A percentile compares a stretch with the other conserved stretches of the same genome.
phyloP scores from a whole-genome alignment of 208 protist species.

The Trypanosoma platydactyli region DNA sequence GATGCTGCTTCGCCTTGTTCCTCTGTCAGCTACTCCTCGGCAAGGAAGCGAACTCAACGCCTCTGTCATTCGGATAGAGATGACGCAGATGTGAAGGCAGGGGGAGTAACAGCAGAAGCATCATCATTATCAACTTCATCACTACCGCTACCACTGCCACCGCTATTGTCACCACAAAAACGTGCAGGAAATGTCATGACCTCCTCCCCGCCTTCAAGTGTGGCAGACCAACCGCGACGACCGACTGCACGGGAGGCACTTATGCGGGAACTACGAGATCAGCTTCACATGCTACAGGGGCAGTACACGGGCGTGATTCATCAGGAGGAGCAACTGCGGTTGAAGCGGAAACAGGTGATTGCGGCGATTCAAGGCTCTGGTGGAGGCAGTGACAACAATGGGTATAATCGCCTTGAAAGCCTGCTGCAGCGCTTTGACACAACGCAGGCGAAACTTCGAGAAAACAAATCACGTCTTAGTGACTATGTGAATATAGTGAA shows the following conservation, averaged over 20 bases:
- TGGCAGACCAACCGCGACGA: background rate
- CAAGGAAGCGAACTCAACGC: slow-evolving; percentile 11
- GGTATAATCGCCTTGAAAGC: slow-evolving; percentile 16
- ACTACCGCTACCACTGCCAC: background rate
- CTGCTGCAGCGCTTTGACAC: slow-evolving; percentile 35
- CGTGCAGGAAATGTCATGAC: background rate
- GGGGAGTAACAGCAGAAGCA: background rate
- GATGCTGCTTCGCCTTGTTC: slow-evolving; percentile 13
- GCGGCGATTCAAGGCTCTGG: slow-evolving; percentile 13
- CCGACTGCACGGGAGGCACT: slow-evolving; percentile 13
- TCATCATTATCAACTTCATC: background rate
- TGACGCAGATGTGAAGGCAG: background rate
- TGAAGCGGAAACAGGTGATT: slow-evolving; percentile 29
- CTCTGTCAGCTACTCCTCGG: slow-evolving; percentile 24
- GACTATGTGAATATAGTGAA: slow-evolving; percentile 32
- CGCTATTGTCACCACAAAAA: background rate
- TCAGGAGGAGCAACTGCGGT: slow-evolving; percentile 27
- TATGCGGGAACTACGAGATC: slow-evolving; percentile 26
- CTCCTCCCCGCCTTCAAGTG: background rate
- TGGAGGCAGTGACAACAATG: background rate
- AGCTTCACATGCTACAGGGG: slow-evolving; percentile 24
- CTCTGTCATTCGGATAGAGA: background rate
- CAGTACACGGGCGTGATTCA: slow-evolving; percentile 30
- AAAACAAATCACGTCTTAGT: slow-evolving; percentile 20
- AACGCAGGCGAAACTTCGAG: slow-evolving; percentile 30